Conservation (phyloP, 495 filamentous ascomycete genomes). For the Zalerion maritima region DNA sequence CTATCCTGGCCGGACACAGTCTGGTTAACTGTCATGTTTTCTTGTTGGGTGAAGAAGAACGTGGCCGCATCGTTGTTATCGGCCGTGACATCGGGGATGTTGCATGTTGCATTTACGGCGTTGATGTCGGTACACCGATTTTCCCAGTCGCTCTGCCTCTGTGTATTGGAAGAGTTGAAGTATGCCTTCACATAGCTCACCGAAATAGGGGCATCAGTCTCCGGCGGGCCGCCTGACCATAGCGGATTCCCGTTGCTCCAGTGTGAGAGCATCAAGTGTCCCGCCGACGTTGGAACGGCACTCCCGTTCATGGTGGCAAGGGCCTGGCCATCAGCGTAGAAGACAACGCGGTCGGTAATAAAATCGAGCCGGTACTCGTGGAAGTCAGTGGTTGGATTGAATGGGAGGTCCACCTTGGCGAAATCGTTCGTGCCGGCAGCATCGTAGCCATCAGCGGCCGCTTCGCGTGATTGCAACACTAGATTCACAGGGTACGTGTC, state of each 20-base stretch:
- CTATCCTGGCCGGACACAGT: conserved; percentile 32
- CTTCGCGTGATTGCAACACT: conserved; percentile 49
- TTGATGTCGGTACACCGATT: conserved; percentile 31
- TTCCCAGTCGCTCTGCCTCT: conserved; percentile 28
- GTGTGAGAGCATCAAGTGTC: conserved; percentile 54
- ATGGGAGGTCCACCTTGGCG: conserved; percentile 38
- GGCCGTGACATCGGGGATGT: conserved; percentile 40
- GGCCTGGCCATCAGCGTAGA: conserved; percentile 46
- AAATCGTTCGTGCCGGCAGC: conserved; percentile 40
- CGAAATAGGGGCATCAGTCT: conserved; percentile 39
- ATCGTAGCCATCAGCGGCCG: conserved; percentile 38
- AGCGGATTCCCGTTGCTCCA: conserved; percentile 60
- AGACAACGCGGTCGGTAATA: conserved; percentile 39
- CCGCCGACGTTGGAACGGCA: conserved; percentile 39
- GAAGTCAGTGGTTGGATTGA: conserved; percentile 42
- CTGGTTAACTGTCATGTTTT: conserved; percentile 44
- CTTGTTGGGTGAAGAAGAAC: conserved; percentile 45
- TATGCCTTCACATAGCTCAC: conserved; percentile 59
- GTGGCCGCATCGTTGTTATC: conserved; percentile 21
- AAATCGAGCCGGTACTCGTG: conserved; percentile 75
- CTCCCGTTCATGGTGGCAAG: conserved; percentile 39
- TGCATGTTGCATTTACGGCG: conserved; percentile 33
- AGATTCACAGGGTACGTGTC: conserved; percentile 48
- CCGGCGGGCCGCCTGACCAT: conserved; percentile 58
- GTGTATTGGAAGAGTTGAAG: conserved; percentile 49